These are phyloP conservation scores for Capsaspora owczarzaki DNA, from an alignment of 78 protist genomes.

Conservation along the genomic window DNA sequence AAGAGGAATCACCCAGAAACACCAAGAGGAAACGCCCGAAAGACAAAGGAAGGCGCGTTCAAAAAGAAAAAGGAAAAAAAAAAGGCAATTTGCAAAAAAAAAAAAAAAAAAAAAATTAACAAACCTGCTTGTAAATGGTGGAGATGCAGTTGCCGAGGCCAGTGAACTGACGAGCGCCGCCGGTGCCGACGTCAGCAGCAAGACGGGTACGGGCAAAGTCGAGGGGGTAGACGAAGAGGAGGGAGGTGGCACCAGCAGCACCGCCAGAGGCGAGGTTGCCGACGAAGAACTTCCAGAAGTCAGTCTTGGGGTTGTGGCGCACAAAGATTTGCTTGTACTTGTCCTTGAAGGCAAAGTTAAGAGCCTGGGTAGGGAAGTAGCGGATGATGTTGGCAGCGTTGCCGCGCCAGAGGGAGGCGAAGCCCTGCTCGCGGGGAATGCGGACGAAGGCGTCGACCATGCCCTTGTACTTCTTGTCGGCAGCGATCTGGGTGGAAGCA, in stretches of 20 bases:
- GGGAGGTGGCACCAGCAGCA: constrained; percentile 92
- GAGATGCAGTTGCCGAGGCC: constrained; percentile 90
- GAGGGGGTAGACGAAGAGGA: constrained; percentile 88
- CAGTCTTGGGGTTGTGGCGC: constrained; percentile 24
- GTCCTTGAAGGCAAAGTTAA: constrained; percentile 97
- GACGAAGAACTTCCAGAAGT: constrained; percentile 49
- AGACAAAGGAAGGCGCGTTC: no score
- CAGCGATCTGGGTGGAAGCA: background rate
- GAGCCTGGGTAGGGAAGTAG: constrained; percentile 97
- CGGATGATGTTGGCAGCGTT: constrained; percentile 92
- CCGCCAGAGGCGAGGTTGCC: constrained; percentile 94
- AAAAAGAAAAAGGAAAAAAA: no score
- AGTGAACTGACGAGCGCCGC: constrained; percentile 80
- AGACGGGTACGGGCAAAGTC: constrained; percentile 97
- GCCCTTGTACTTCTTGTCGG: constrained; percentile 75
- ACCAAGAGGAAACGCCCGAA: no score
- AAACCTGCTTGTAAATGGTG: no score
- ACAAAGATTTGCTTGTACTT: constrained; percentile 76
- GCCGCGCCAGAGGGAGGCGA: constrained; percentile 82
- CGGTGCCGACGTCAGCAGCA: constrained; percentile 73
- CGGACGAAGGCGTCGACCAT: constrained; percentile 85
- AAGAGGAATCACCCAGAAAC: no score
- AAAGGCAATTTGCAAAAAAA: constrained; percentile 32
- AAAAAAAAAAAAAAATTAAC: no score
- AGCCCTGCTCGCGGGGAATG: constrained; percentile 85